Percentiles rank a stretch among this genome's conserved stretches.
Conservation (phyloP, 495 filamentous ascomycete species). For the Trichoderma gamsii region DNA sequence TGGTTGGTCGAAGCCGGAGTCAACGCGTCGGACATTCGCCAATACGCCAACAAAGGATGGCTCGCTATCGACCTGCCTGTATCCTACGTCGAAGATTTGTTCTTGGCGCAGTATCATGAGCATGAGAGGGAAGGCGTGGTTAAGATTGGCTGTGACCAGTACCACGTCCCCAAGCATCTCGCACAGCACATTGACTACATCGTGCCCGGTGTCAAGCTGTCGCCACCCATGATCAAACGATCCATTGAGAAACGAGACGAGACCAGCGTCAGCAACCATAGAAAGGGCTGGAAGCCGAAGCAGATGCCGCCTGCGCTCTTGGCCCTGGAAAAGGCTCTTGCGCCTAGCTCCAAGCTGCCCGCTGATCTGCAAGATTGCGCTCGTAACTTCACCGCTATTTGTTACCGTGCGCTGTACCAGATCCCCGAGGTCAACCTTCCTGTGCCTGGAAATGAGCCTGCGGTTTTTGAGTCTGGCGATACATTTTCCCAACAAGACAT, state of each 20-base stretch:
- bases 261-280: background rate
- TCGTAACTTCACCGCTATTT: background rate
- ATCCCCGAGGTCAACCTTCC: constrained; percentile 29
- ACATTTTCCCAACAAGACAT: constrained; percentile 45
- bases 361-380: constrained; percentile 10
- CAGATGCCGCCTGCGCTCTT: background rate
- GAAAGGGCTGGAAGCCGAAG: constrained; percentile 2
- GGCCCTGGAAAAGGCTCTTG: background rate
- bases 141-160: constrained; percentile 22
- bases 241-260: background rate
- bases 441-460: constrained; percentile 29
- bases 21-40: background rate
- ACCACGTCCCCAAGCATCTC: constrained; percentile 49
- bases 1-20: constrained; percentile 52
- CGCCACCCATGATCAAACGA: constrained; percentile 23
- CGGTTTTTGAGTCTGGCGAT: constrained; percentile 26
- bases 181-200: constrained; percentile 53
- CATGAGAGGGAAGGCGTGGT: constrained; percentile 26
- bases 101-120: constrained; percentile 52
- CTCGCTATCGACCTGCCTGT: constrained; percentile 42
- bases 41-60: constrained; percentile 1
- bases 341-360: background rate
- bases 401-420: constrained; percentile 20
- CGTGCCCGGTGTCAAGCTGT: constrained; percentile 48
- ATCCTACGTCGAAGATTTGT: constrained; percentile 47